Evolutionary conservation across 805 yeast species (phyloP).

Genomic region (Ascoidea rubescens): DNA sequence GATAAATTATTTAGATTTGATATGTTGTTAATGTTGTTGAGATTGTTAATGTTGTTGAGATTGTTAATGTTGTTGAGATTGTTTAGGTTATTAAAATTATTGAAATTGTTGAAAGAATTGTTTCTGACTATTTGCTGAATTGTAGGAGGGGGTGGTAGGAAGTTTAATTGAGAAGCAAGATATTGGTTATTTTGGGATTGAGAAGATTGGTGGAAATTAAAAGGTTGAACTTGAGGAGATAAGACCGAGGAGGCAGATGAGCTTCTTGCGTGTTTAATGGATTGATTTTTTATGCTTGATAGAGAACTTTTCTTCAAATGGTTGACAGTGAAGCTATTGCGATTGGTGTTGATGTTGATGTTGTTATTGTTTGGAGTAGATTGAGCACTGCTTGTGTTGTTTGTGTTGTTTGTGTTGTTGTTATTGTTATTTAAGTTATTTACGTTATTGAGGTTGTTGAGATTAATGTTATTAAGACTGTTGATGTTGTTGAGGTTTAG

Average conservation of each 20-base stretch:
- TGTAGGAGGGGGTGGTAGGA: conserved; percentile 1
- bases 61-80: too few species aligned
- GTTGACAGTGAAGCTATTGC: conserved; percentile 7
- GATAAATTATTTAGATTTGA: too few species aligned
- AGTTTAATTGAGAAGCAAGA: background rate
- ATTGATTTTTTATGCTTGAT: background rate
- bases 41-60: too few species aligned
- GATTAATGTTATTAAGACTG: background rate
- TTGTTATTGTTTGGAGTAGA: background rate
- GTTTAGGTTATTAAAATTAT: too few species aligned
- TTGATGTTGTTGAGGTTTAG: conserved; percentile 3
- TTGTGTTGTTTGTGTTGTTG: background rate
- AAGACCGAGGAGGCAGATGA: conserved; percentile 6
- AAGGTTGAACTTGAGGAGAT: background rate
- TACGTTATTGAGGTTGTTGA: background rate
- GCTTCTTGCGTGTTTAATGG: conserved; percentile 1
- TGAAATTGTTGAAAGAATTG: background rate
- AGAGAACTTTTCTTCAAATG: background rate
- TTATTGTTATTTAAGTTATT: conserved; percentile 2
- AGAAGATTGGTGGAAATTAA: conserved; percentile 1
- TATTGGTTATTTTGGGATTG: background rate
- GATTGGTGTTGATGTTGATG: conserved; percentile 7
- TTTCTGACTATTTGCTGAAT: background rate
- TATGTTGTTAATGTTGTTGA: too few species aligned
- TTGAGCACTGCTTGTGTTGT: too few species aligned